Evolutionary conservation across 306 rosid species (phyloP).

Genomic region (Vigna nakashimae): DNA sequence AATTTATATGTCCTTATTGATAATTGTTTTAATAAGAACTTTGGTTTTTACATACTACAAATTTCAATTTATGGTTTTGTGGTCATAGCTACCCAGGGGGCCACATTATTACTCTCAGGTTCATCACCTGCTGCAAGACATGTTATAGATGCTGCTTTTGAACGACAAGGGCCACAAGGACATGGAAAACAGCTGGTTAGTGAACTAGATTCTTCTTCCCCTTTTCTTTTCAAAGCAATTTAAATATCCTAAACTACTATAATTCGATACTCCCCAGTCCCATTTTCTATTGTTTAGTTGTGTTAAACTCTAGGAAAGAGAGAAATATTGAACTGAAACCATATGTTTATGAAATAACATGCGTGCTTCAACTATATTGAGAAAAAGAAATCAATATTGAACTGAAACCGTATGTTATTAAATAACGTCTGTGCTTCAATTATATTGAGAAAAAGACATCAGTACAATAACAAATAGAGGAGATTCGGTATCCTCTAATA

Average conservation of each 20-base stretch:
- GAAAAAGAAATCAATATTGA: too few species aligned
- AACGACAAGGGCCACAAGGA: constrained; percentile 74
- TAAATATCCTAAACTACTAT: neutral
- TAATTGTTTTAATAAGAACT: constrained; percentile 30
- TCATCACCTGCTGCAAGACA: constrained; percentile 74
- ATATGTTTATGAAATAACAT: too few species aligned
- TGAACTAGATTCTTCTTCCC: constrained; percentile 2
- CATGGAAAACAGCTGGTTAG: constrained; percentile 92
- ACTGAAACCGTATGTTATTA: too few species aligned
- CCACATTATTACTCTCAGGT: constrained; percentile 65
- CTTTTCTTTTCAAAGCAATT: constrained; percentile 13
- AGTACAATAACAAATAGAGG: too few species aligned
- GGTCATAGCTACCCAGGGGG: constrained; percentile 71
- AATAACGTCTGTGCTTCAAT: too few species aligned
- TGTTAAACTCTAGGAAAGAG: too few species aligned
- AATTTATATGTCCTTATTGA: constrained; percentile 1
- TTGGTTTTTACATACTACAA: constrained; percentile 10
- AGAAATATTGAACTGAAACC: too few species aligned
- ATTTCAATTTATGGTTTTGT: constrained; percentile 33
- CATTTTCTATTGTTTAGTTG: neutral
- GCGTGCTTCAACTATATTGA: too few species aligned
- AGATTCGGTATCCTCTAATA: too few species aligned
- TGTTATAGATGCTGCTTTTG: constrained; percentile 76
- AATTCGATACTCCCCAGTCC: constrained; percentile 4
- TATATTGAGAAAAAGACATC: too few species aligned